Percentiles rank a stretch among this genome's conserved stretches.
Conservation (phyloP, 208 protist species). For the Wallacemonas sp. region DNA sequence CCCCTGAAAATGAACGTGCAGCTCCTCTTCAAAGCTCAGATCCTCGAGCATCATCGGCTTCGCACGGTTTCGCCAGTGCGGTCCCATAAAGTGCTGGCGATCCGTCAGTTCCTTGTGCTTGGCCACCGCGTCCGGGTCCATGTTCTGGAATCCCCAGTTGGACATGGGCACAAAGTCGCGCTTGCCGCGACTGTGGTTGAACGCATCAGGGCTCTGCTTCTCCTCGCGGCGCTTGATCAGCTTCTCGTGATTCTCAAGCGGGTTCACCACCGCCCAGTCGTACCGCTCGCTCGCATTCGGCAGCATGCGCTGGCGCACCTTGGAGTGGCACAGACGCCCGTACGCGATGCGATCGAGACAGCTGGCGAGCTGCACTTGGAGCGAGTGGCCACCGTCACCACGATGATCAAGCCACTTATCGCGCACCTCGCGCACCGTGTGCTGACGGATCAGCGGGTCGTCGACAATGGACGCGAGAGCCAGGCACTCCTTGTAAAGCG, state of each 20-base stretch:
- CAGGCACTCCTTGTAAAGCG: conserved; percentile 88
- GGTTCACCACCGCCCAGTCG: conserved; percentile 87
- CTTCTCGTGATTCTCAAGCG: conserved; percentile 75
- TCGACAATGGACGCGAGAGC: conserved; percentile 66
- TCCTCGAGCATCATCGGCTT: conserved; percentile 86
- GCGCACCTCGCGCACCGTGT: conserved; percentile 77
- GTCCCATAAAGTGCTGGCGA: conserved; percentile 86
- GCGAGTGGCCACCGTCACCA: conserved; percentile 74
- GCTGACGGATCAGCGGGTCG: conserved; percentile 67
- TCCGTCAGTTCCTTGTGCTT: conserved; percentile 89
- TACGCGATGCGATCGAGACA: conserved; percentile 85
- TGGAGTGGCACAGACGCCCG: conserved; percentile 84
- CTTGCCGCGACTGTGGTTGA: conserved; percentile 72
- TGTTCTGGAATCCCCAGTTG: conserved; percentile 89
- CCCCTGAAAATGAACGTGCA: conserved; percentile 85
- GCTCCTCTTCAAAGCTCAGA: conserved; percentile 89
- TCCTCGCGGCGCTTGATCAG: conserved; percentile 58
- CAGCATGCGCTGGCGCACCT: conserved; percentile 77
- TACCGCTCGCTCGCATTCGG: conserved; percentile 80
- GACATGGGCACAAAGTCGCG: conserved; percentile 93
- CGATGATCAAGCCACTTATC: conserved; percentile 82
- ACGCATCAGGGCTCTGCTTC: conserved; percentile 74
- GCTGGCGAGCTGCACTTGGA: conserved; percentile 84
- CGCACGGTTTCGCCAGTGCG: conserved; percentile 81
- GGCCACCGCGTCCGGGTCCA: conserved; percentile 85